Evolutionary conservation across 352 stramenopile species (phyloP).

Genomic region (Phytophthora hybrid): DNA sequence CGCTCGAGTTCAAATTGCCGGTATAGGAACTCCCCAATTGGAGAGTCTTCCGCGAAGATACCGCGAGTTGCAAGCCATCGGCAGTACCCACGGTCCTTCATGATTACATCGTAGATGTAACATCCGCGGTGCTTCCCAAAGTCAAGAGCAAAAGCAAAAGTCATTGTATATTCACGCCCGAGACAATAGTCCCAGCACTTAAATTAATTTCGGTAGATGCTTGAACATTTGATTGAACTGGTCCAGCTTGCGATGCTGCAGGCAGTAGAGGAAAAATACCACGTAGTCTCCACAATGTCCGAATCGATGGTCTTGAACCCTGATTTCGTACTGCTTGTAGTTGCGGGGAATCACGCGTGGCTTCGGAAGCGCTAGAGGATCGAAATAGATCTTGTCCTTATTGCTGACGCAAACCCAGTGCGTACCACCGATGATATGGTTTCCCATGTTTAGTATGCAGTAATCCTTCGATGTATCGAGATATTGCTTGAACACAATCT

Average conservation of each 20-base stretch:
- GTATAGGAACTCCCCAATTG: too few species aligned
- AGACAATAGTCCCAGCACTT: neutral
- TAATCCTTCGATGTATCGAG: neutral
- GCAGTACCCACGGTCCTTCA: too few species aligned
- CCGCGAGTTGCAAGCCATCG: too few species aligned
- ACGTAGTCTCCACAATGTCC: neutral
- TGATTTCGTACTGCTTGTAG: neutral
- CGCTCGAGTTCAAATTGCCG: too few species aligned
- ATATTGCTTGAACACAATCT: conserved; percentile 15
- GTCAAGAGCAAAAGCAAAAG: neutral
- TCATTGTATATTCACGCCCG: too few species aligned
- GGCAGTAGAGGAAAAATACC: neutral
- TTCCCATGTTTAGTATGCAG: conserved; percentile 12
- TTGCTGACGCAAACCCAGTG: conserved; percentile 13
- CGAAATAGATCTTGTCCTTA: conserved; percentile 9
- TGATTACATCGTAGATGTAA: neutral
- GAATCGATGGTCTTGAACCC: neutral
- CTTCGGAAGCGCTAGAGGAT: neutral
- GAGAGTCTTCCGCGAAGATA: too few species aligned
- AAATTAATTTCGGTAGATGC: neutral
- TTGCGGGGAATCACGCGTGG: neutral
- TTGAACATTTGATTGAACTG: neutral
- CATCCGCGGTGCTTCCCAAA: neutral
- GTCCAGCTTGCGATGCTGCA: neutral
- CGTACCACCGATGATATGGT: conserved; percentile 1